Base-by-base conservation (phyloP, 208 protist species). In the Leptomonas seymouri region DNA sequence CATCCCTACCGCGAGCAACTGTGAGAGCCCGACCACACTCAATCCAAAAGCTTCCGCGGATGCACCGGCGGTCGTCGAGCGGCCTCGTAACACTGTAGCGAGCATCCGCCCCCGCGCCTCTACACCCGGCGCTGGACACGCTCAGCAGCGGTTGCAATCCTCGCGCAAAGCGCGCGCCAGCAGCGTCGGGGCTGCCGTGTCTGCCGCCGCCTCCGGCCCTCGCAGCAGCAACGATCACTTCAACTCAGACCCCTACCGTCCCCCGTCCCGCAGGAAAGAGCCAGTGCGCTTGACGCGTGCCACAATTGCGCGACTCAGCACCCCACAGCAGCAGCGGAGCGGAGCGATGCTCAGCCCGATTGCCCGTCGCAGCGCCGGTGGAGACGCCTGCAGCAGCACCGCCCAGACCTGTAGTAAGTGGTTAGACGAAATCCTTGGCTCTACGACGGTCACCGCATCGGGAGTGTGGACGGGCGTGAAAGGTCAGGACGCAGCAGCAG, bases 381-480 rank as follows among this genome's bases (percentile, higher is more conserved):
- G 48, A 2, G 63, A 58, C 14, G 55, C 30, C 5, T 42, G 28
- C 45, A 63, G 51, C 74, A 74, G 59, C 62, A 56, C 44, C 21
- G 65, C 64, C 45, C 62, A 58, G 34, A 67, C 67, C 28, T 84
- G 74, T 60, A 66, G 61, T 27, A 69, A 68, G 45, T 84, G 78
- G 78, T 25, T 84, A 7, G 80, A 85, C 36, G 74, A 85, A 21
- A 74, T 78, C 5, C 59, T 85, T 21, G 56, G 59, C 53, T 67
- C 67, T 42, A 66, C 75, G 27, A 71, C 67, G 1, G 71, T 76
- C 21, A 76, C 63, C 4, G 27, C 63, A 7, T 61, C 71, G 9
- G 64, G 71, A 11, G 71, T 76, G 64, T 42, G 45, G 23, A 27
- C 36, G 0, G 55, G 62, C 16, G 65, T 60, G 21, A 54, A 55